Base-by-base conservation (phyloP, 495 filamentous ascomycete genomes). In the Talaromyces trachyspermus region DNA sequence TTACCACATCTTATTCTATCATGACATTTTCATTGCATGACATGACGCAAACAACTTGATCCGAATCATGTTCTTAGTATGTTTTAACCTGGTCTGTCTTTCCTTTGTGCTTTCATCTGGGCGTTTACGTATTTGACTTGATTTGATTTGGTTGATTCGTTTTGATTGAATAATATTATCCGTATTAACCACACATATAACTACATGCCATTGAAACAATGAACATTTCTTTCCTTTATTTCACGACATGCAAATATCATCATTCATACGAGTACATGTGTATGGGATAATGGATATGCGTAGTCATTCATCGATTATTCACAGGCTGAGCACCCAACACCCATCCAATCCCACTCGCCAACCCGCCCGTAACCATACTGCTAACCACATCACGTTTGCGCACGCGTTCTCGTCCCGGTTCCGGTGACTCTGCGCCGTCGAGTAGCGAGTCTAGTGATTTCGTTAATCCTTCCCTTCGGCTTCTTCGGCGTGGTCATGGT, bases 281-380 rank as follows among this genome's bases (percentile, higher is more conserved):
- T n/a, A n/a, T n/a, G n/a, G n/a, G n/a, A n/a, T n/a, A n/a, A n/a
- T 30, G 29, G 7, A 32, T 2, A 14, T 17, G 29, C 5, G 20
- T 20, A 44, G 2, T 12, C n/a, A n/a, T 4, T 23, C 54, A 62
- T 46, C 60, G 59, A 26, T 49, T 35, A 51, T 64, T 61, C 27
- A 75, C 66, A n/a, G 79, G 72, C 50, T 80, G 83, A 11, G 84
- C 84, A 51, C 84, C 85, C 50, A 95, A 75, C 29, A 95, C 72
- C 88, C 88, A 95, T 2, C 88, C 88, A 55, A 95, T 79, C 2
- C 88, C 88, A 55, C 82, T 86, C 2, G 84, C 88, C 53, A 95
- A 63, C 11, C 61, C 88, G 56, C 71, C 86, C 54, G 61, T 89
- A 62, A 73, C 81, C 84, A 77, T 89, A 70, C 70, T 85, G 63